phyloP scores from a whole-genome alignment of 2,329 filamentous ascomycete species.

The Hypoxylon sp. region DNA sequence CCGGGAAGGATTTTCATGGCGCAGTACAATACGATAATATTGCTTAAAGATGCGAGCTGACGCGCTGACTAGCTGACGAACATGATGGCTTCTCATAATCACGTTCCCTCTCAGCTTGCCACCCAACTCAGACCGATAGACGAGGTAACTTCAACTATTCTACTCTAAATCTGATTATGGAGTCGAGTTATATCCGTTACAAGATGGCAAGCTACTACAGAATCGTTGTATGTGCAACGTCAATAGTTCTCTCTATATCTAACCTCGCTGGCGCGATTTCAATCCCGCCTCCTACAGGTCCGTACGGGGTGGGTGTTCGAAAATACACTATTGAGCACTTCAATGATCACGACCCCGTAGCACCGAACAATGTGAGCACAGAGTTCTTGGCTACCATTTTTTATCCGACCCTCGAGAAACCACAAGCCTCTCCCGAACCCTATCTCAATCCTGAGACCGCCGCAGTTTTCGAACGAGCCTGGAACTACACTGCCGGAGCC shows the following conservation, averaged over 20 bases:
- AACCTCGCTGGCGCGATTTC: background rate
- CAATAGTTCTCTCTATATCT: background rate
- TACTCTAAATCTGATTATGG: background rate
- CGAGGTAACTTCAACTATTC: background rate
- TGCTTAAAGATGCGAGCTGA: background rate
- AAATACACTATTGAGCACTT: slow-evolving; percentile 42
- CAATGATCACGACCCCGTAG: slow-evolving; percentile 45
- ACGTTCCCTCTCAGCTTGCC: background rate
- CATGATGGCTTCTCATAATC: background rate
- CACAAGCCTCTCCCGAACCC: slow-evolving; percentile 26
- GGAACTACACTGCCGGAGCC: slow-evolving; percentile 39
- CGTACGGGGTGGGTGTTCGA: slow-evolving; percentile 45
- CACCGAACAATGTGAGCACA: slow-evolving; percentile 48
- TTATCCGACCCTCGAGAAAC: slow-evolving; percentile 47
- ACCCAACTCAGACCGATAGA: background rate
- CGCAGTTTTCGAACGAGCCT: slow-evolving; percentile 33
- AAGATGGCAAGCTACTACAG: background rate
- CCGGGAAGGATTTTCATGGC: background rate
- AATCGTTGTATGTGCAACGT: background rate
- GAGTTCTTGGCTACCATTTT: slow-evolving; percentile 48
- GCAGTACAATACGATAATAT: background rate
- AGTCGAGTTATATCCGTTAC: background rate
- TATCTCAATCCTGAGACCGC: slow-evolving; percentile 47
- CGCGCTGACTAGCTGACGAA: background rate
- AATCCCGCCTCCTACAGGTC: slow-evolving; percentile 32